A percentile compares a stretch with the other conserved stretches of the same genome.
These are phyloP conservation scores for Apophysomyces trapeziformis DNA, from an alignment of 371 early-diverging fungal species.

Conservation along the genomic window DNA sequence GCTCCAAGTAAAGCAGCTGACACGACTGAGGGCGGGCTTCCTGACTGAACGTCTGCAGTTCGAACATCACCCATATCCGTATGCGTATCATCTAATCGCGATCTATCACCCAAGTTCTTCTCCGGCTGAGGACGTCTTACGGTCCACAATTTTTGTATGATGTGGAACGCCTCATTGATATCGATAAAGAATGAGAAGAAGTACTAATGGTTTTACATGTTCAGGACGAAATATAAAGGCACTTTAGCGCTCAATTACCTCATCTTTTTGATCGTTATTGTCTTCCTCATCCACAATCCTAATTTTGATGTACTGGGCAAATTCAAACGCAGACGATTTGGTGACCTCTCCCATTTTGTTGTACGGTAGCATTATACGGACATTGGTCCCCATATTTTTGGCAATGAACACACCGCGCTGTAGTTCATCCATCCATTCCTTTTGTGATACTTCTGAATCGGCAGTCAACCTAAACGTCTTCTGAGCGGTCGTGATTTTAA, in stretches of 20 bases:
- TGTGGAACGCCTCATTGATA: slow-evolving; percentile 32
- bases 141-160: slow-evolving; percentile 27
- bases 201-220: slow-evolving; percentile 43
- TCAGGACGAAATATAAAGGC: not conserved
- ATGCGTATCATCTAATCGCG: slow-evolving; percentile 9
- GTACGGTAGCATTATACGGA: slow-evolving; percentile 62
- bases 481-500: slow-evolving; percentile 54
- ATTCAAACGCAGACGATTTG: slow-evolving; percentile 53
- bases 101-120: not conserved
- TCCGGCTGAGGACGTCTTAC: slow-evolving; percentile 4
- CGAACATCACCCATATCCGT: slow-evolving; percentile 6
- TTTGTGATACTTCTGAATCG: slow-evolving; percentile 48
- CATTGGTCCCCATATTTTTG: slow-evolving; percentile 63
- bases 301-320: slow-evolving; percentile 61
- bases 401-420: slow-evolving; percentile 62
- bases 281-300: slow-evolving; percentile 53
- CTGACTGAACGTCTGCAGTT: slow-evolving; percentile 10
- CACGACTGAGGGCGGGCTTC: slow-evolving; percentile 19
- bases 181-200: slow-evolving; percentile 70
- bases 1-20: slow-evolving; percentile 22
- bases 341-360: slow-evolving; percentile 57
- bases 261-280: slow-evolving; percentile 48
- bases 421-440: slow-evolving; percentile 68
- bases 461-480: slow-evolving; percentile 52
- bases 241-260: slow-evolving; percentile 37